Percentiles rank a stretch among this genome's conserved stretches.
These are phyloP conservation scores for Calonectria pauciramosa DNA, from an alignment of 2,329 filamentous ascomycete species.

Conservation along the genomic window DNA sequence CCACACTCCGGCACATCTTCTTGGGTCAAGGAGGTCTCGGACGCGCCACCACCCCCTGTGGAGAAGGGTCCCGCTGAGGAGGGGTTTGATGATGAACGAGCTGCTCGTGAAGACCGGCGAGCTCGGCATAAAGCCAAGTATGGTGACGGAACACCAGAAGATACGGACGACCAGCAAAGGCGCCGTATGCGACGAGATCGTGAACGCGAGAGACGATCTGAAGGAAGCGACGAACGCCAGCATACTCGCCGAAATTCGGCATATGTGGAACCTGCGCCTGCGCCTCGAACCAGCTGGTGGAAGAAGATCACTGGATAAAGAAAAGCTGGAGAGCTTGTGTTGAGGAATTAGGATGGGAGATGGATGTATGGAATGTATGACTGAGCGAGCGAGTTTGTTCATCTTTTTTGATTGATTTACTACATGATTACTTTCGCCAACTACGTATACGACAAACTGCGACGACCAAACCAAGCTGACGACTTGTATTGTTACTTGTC, in stretches of 20 bases:
- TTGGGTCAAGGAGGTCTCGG: constrained; percentile 76
- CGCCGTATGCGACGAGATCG: constrained; percentile 60
- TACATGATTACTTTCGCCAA: constrained; percentile 25
- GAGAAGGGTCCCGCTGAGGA: constrained; percentile 46
- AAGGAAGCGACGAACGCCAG: constrained; percentile 61
- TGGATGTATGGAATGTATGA: constrained; percentile 39
- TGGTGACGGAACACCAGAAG: constrained; percentile 57
- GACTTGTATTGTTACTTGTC: constrained; percentile 17
- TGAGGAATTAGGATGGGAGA: constrained; percentile 25
- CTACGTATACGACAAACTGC: constrained; percentile 20
- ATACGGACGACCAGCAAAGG: constrained; percentile 59
- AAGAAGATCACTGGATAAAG: constrained; percentile 64
- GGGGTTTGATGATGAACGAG: constrained; percentile 61
- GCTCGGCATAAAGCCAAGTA: constrained; percentile 60
- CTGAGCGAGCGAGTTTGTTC: constrained; percentile 44
- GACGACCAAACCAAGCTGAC: constrained; percentile 18
- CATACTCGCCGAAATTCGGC: constrained; percentile 56
- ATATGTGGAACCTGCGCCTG: constrained; percentile 59
- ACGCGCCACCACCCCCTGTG: constrained; percentile 71
- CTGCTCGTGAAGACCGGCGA: constrained; percentile 63
- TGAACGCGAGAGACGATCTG: constrained; percentile 52
- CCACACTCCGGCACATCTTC: constrained; percentile 75
- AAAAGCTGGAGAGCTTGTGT: constrained; percentile 3
- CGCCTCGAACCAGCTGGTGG: constrained; percentile 72
- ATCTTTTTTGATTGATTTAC: constrained; percentile 28